Percentiles rank a stretch among this genome's conserved stretches.
Conservation (phyloP, 306 rosid genomes). For the Quercus parvula region DNA sequence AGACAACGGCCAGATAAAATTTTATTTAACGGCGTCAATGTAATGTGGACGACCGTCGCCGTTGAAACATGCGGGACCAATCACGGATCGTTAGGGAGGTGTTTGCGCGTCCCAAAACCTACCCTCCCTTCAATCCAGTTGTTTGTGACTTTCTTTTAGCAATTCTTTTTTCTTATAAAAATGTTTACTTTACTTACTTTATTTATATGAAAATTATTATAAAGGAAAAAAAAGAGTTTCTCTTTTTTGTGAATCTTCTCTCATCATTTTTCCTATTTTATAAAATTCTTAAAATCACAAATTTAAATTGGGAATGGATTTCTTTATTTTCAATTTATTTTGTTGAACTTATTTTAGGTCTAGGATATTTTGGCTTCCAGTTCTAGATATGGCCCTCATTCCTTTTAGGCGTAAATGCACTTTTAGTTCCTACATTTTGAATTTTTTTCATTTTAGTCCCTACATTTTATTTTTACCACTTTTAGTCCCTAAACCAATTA, state of each 20-base stretch:
- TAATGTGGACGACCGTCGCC: neutral
- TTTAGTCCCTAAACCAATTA: no score
- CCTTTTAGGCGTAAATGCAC: no score
- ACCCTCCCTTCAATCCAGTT: constrained; percentile 31
- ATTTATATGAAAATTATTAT: no score
- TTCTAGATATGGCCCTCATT: no score
- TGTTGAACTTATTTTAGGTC: neutral
- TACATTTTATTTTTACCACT: no score
- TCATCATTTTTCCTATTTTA: neutral
- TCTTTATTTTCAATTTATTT: neutral
- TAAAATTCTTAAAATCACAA: neutral
- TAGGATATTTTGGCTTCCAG: neutral
- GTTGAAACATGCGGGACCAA: constrained; percentile 26
- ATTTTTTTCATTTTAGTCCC: no score
- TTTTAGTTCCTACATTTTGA: no score
- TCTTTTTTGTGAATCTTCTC: constrained; percentile 12
- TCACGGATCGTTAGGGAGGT: constrained; percentile 31
- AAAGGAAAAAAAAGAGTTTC: neutral
- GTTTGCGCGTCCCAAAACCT: constrained; percentile 54
- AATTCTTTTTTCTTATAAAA: no score
- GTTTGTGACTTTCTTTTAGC: neutral
- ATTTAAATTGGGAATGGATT: neutral
- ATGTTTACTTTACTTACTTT: no score
- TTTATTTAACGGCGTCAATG: constrained; percentile 4
- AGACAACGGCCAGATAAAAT: neutral